Percentiles rank a stretch among this genome's conserved stretches.
phyloP scores from a whole-genome alignment of 371 early-diverging fungal genomes.

The Spraguea lophii region DNA sequence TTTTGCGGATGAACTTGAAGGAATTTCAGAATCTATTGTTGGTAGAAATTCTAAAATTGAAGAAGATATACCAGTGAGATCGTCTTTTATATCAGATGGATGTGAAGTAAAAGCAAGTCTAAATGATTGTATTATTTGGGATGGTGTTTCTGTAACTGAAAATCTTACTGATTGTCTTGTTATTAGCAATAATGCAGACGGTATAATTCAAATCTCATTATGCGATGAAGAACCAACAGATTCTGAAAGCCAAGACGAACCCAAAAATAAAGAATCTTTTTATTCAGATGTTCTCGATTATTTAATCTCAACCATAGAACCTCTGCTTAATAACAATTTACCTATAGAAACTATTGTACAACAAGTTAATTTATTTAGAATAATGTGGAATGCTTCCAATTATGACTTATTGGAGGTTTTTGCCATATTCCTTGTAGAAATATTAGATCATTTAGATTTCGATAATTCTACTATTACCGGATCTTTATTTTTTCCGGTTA shows the following conservation, averaged over 20 bases:
- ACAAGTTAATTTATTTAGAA: slow-evolving; percentile 24
- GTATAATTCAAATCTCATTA: slow-evolving; percentile 3
- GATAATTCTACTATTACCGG: slow-evolving; percentile 14
- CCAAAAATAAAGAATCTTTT: slow-evolving; percentile 10
- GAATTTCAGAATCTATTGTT: slow-evolving; percentile 2
- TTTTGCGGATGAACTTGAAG: background rate
- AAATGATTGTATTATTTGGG: slow-evolving; percentile 22
- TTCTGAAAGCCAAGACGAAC: background rate
- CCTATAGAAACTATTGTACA: slow-evolving; percentile 18
- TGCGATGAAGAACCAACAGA: background rate
- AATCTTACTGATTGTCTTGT: slow-evolving; percentile 8
- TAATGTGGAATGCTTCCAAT: slow-evolving; percentile 29
- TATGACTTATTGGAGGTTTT: slow-evolving; percentile 30
- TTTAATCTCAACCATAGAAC: slow-evolving; percentile 1
- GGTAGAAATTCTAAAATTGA: slow-evolving; percentile 10
- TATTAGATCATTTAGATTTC: slow-evolving; percentile 5
- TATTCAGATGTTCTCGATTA: slow-evolving; percentile 27
- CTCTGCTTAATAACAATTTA: background rate
- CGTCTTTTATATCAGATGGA: slow-evolving; percentile 9
- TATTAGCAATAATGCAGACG: background rate
- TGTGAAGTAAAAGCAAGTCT: slow-evolving; percentile 16
- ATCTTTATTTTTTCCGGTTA: slow-evolving; percentile 13
- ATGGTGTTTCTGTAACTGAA: slow-evolving; percentile 6
- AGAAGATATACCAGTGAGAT: slow-evolving; percentile 1
- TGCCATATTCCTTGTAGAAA: slow-evolving; percentile 25